Percentiles rank a stretch among this genome's conserved stretches.
Evolutionary conservation across 2,329 filamentous ascomycete genomes (phyloP).

Genomic region (Fusarium siculi): DNA sequence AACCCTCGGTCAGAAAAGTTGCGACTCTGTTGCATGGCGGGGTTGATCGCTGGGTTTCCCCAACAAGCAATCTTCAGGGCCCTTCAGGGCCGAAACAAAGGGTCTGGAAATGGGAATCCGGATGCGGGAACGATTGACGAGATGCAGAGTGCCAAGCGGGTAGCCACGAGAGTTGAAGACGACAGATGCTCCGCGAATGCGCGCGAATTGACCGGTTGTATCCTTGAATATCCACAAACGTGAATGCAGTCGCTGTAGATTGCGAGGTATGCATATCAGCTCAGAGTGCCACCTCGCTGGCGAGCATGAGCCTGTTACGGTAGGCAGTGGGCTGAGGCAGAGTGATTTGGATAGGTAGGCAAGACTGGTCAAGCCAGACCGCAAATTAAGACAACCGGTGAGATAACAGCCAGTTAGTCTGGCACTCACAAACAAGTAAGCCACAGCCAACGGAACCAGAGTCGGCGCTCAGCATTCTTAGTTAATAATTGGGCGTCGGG

Average conservation of each 20-base stretch:
- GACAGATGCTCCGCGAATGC: neutral
- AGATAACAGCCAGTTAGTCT: conserved; percentile 5
- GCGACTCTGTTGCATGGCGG: conserved; percentile 6
- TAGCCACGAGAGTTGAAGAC: conserved; percentile 19
- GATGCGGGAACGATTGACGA: conserved; percentile 45
- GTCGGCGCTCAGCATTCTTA: conserved; percentile 24
- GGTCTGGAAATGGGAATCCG: conserved; percentile 39
- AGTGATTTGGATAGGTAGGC: neutral
- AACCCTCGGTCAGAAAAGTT: conserved; percentile 3
- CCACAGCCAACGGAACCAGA: conserved; percentile 8
- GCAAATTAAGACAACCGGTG: conserved; percentile 17
- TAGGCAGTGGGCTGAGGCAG: conserved; percentile 8
- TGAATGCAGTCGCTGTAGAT: neutral
- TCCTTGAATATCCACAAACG: conserved; percentile 8
- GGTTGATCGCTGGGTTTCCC: conserved; percentile 18
- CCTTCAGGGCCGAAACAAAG: conserved; percentile 34
- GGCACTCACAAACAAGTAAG: conserved; percentile 2
- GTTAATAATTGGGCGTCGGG: conserved; percentile 41
- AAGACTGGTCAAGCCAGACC: conserved; percentile 5
- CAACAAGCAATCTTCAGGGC: conserved; percentile 25
- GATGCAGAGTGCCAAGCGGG: conserved; percentile 38
- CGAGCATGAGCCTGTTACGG: neutral
- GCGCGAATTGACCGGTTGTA: neutral
- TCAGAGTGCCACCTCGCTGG: conserved; percentile 1
- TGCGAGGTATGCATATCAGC: conserved; percentile 5